Percentiles rank a stretch among this genome's conserved stretches.
These are phyloP conservation scores for Phytomonas francai DNA, from an alignment of 208 protist species.

Conservation along the genomic window DNA sequence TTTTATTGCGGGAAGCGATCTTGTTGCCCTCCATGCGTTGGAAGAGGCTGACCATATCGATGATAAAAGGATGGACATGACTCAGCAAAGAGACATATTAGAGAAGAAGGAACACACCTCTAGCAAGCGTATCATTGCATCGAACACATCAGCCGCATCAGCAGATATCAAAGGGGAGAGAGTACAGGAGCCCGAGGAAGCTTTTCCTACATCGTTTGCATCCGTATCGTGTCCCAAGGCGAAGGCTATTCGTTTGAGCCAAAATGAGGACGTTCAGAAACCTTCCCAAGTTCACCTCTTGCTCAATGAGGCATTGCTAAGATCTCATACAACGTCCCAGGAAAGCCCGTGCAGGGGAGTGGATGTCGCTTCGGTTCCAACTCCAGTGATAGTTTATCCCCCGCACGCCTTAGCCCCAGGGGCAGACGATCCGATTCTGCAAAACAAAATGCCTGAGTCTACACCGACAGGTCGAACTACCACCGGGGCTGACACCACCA, in stretches of 20 bases:
- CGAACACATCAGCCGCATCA: not conserved
- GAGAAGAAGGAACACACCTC: not conserved
- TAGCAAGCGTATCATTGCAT: not conserved
- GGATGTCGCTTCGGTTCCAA: not conserved
- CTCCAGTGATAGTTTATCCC: not conserved
- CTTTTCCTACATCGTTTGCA: not conserved
- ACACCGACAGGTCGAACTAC: not conserved
- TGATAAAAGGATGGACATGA: not conserved
- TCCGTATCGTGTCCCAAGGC: not conserved
- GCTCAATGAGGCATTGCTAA: not conserved
- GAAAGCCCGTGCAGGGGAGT: not conserved
- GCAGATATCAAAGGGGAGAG: constrained; percentile 3
- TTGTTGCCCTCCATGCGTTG: not conserved
- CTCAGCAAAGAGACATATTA: not conserved
- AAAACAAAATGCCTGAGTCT: not conserved
- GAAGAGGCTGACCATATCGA: constrained; percentile 1
- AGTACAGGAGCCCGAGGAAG: not conserved
- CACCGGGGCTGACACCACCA: not conserved
- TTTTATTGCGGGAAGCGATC: constrained; percentile 16
- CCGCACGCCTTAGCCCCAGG: not conserved
- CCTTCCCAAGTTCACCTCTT: not conserved
- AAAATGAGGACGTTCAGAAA: not conserved
- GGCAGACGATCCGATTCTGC: not conserved
- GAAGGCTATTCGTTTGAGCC: not conserved
- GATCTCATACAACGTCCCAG: not conserved